Evolutionary conservation across 2,329 filamentous ascomycete species (phyloP), one percentile per base, ranked within the genome.

Genomic region (Colletotrichum sp.): DNA sequence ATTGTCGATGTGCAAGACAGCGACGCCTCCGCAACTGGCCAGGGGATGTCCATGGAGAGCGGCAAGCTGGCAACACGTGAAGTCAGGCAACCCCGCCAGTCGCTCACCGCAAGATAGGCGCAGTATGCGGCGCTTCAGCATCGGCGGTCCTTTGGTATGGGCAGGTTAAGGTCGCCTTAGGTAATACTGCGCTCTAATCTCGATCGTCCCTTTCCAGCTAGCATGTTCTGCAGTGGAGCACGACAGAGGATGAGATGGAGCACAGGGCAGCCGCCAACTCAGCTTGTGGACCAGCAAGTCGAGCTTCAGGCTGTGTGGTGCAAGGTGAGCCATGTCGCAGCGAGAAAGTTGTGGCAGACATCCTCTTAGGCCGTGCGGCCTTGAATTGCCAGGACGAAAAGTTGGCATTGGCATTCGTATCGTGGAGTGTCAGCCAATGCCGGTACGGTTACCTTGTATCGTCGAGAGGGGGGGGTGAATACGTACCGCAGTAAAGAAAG

Each of bases 231-330:
- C 21, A 7, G 36, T 71, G 18, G 52, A 55, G 16, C 49, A 26
- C 36, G 21, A 26, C 59, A 26, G 34, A 57, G 32, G 63, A 39
- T 24, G 34, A 24, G 21, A 52, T 34, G 30, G 39, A 49, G 71
- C 71, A 69, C 52, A 62, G 71, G 64, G 71, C 71, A 69, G 63
- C 24, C 60, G 49, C 68, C 68, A 70, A 52, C 68, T 72, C 72
- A 75, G 30, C 57, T 18, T 57, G 52, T 72, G 60, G 72, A 32
- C 36, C 39, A 55, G 66, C 36, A 60, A 34, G 8, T 64, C 15
- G 30, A 39, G 21, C 55, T 72, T 67, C 32, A 32, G 49, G 44
- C 62, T 36, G 62, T 26, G 8, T n/a, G 26, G 24, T 66, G 49
- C 72, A 75, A 62, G 72, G 72, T 60, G 49, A 60, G 72, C 68